These are phyloP conservation scores for Vitis vinifera DNA, from an alignment of 164 flowering plant species.

Conservation along the genomic window DNA sequence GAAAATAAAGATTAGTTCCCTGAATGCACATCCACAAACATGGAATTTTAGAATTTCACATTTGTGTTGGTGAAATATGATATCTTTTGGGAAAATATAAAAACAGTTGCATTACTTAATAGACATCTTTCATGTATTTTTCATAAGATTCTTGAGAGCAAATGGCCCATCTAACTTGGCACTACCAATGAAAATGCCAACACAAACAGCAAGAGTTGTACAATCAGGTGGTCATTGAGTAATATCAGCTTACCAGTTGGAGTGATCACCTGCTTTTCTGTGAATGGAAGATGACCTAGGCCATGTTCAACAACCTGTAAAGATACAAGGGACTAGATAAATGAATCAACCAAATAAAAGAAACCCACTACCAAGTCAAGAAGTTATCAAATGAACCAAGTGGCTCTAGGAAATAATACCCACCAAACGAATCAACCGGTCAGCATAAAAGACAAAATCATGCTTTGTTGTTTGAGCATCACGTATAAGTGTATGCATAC, in stretches of 20 bases:
- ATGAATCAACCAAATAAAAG: slow-evolving; percentile 1
- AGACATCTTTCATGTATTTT: no score
- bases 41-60: no score
- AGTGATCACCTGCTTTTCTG: slow-evolving; percentile 94
- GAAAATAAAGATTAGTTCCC: no score
- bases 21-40: no score
- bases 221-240: neutral
- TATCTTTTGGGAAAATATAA: no score
- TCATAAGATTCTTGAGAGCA: no score
- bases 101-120: no score
- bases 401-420: slow-evolving; percentile 18
- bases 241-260: slow-evolving; percentile 81
- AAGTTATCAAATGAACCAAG: neutral
- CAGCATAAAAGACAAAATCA: slow-evolving; percentile 96
- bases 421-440: slow-evolving; percentile 94
- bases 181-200: no score
- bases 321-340: slow-evolving; percentile 3
- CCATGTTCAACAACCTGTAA: slow-evolving; percentile 98
- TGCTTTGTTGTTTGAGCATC: slow-evolving; percentile 90
- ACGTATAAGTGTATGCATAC: slow-evolving; percentile 98
- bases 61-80: no score
- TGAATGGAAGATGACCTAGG: slow-evolving; percentile 97
- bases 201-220: no score
- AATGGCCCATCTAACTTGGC: no score
- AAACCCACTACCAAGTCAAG: neutral